Evolutionary conservation across 2,329 filamentous ascomycete species (phyloP), one percentile per base, ranked within the genome.

Genomic region (Neopestalotiopsis rosae): DNA sequence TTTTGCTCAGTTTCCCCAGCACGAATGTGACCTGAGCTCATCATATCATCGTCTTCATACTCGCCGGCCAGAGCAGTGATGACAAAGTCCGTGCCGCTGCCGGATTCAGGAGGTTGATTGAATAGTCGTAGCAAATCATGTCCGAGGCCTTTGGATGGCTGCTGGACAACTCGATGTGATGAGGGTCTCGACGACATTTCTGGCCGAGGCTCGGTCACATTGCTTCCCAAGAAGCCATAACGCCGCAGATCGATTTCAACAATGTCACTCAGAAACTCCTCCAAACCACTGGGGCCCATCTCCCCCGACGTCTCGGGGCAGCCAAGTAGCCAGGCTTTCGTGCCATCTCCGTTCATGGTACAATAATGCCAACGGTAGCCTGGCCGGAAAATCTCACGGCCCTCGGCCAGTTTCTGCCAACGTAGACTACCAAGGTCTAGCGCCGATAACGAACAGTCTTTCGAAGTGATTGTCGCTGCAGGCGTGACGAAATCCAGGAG

Each of bases 351-450:
- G 77, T 98, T 97, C 81, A 98, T 92, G 3, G 94, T 97, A 79
- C 96, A 98, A 78, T 99, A 99, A 79, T 98, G 95, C 96, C 96
- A 99, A 69, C 95, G 90, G 79, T 96, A 98, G n/a, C 92, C 94
- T 0, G 90, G 85, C 74, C 93, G 93, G 82, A 98, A 99, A 42
- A 99, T 91, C 77, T 99, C 96, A 64, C 94, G 92, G 3, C 96
- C 96, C 76, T 98, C 95, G 1, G 95, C 96, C 20, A 99, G 86
- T 78, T 95, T 97, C 80, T 97, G 94, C 96, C 96, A 99, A 62
- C 95, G 91, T 64, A 98, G 83, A 0, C 93, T 92, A 69, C 92
- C 92, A 12, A 99, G 85, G 74, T 99, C 96, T 32, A 99, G 84
- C 3, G 94, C 93, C 0, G 94, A 97, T 28, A 99, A 81, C 24